Evolutionary conservation across 2,329 filamentous ascomycete genomes (phyloP).

Genomic region (Leptosphaerulina australis): DNA sequence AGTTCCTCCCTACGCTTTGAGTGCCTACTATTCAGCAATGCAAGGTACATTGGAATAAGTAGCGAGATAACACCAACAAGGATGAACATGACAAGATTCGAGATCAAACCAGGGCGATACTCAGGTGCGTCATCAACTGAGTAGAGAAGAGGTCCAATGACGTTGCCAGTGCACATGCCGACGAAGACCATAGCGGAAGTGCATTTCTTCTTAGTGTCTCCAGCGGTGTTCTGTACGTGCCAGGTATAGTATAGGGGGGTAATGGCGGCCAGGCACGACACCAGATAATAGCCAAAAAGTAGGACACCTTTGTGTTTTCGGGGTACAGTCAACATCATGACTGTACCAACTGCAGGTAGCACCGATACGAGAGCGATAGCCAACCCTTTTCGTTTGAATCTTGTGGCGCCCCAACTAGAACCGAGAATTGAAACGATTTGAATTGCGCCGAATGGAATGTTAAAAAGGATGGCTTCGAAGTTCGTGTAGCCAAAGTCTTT

Average conservation of each 20-base stretch:
- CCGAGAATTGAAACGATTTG: constrained; percentile 56
- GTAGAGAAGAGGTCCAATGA: constrained; percentile 47
- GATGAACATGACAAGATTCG: constrained; percentile 45
- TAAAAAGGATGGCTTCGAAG: constrained; percentile 62
- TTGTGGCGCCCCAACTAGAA: constrained; percentile 59
- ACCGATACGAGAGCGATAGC: constrained; percentile 59
- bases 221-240: constrained; percentile 48
- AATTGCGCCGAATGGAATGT: constrained; percentile 64
- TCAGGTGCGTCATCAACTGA: constrained; percentile 43
- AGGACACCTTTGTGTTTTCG: constrained; percentile 56
- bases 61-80: constrained; percentile 36
- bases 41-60: constrained; percentile 41
- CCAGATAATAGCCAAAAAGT: constrained; percentile 60
- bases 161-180: constrained; percentile 48
- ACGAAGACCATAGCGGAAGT: constrained; percentile 46
- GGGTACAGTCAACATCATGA: constrained; percentile 58
- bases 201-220: constrained; percentile 51
- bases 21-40: constrained; percentile 40
- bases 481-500: constrained; percentile 62
- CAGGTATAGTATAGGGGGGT: constrained; percentile 48
- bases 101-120: constrained; percentile 44
- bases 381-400: constrained; percentile 58
- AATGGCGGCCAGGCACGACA: constrained; percentile 47
- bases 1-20: constrained; percentile 37
- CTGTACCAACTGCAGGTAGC: constrained; percentile 58